Evolutionary conservation across 202 grass and related monocot genomes (phyloP).

Genomic region (Eragrostis tef): DNA sequence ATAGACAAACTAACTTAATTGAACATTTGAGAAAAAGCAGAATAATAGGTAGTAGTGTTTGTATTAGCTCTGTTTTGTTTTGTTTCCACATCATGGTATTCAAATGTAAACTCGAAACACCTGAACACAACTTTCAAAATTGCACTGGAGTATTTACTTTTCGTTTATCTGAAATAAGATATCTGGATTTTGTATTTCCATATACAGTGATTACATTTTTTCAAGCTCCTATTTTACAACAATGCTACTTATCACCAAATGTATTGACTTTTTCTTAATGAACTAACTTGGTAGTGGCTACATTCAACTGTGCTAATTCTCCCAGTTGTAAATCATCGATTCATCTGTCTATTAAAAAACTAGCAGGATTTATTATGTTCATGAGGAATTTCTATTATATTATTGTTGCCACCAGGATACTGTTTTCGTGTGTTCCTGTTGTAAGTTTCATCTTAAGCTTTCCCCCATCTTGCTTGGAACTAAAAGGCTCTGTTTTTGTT

Average conservation of each 20-base stretch:
- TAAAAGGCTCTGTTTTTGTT: too few species aligned
- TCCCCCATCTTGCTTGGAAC: too few species aligned
- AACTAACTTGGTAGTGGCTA: background rate
- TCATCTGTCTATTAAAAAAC: too few species aligned
- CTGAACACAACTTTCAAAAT: background rate
- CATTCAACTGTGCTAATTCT: too few species aligned
- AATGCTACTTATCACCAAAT: background rate
- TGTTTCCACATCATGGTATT: background rate
- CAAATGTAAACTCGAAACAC: background rate
- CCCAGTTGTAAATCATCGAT: too few species aligned
- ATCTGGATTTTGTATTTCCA: background rate
- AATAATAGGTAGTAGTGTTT: slow-evolving; percentile 6
- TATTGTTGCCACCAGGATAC: slow-evolving; percentile 8
- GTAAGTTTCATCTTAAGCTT: too few species aligned
- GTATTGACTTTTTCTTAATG: background rate
- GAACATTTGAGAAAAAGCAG: background rate
- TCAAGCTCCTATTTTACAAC: background rate
- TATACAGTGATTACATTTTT: background rate
- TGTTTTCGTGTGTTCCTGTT: too few species aligned
- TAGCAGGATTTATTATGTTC: background rate
- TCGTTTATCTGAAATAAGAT: background rate
- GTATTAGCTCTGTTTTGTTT: slow-evolving; percentile 10
- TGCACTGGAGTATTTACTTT: slow-evolving; percentile 17
- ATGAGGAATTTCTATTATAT: background rate
- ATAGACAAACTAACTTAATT: background rate